Evolutionary conservation across 2,329 filamentous ascomycete genomes (phyloP).

Genomic region (Onygenales sp.): DNA sequence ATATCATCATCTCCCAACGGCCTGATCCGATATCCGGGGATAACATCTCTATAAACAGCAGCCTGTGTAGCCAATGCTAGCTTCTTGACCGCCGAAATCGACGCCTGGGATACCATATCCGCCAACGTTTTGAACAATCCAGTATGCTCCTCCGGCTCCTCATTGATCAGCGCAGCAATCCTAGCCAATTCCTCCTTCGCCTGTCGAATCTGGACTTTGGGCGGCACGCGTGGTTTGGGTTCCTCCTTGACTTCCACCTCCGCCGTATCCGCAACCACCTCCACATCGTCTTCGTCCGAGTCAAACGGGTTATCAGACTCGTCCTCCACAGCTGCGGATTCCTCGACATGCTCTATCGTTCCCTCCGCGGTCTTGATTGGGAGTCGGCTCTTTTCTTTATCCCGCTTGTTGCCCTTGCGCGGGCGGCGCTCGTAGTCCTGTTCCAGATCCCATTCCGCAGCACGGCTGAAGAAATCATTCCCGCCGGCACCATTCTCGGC

Average conservation of each 20-base stretch:
- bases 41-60: constrained; percentile 88
- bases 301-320: constrained; percentile 57
- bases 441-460: constrained; percentile 80
- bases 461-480: constrained; percentile 59
- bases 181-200: constrained; percentile 90
- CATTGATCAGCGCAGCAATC: constrained; percentile 71
- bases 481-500: constrained; percentile 19
- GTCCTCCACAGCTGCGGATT: constrained; percentile 35
- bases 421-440: constrained; percentile 78
- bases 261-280: constrained; percentile 37
- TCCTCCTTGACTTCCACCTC: constrained; percentile 42
- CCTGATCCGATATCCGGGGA: constrained; percentile 91
- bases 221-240: constrained; percentile 56
- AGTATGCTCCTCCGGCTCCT: constrained; percentile 85
- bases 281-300: constrained; percentile 47
- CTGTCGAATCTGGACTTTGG: constrained; percentile 68
- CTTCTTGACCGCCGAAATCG: constrained; percentile 65
- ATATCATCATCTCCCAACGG: constrained; percentile 65
- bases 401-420: constrained; percentile 65
- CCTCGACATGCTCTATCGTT: constrained; percentile 51
- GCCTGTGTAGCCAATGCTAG: constrained; percentile 78
- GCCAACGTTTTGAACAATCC: constrained; percentile 68
- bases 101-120: constrained; percentile 61
- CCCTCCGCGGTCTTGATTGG: constrained; percentile 84
- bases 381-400: constrained; percentile 63